A percentile compares a stretch with the other conserved stretches of the same genome.
These are phyloP conservation scores for Zarea fungicola DNA, from an alignment of 2,329 filamentous ascomycete species.

Conservation along the genomic window DNA sequence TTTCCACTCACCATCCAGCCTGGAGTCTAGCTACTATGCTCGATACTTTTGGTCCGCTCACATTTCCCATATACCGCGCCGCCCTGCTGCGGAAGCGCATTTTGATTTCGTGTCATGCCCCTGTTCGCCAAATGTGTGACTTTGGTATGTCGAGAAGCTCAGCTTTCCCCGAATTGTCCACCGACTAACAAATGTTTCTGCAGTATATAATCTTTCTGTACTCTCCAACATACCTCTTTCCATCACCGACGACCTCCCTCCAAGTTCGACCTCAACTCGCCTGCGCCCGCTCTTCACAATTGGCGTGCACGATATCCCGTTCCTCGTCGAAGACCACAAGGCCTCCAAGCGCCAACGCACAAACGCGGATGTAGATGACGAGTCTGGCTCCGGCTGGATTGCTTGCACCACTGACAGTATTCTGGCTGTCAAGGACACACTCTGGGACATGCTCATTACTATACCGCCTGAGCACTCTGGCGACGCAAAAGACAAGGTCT, in stretches of 20 bases:
- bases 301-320: slow-evolving; percentile 86
- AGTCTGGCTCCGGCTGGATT: slow-evolving; percentile 68
- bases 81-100: slow-evolving; percentile 84
- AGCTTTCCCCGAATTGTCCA: slow-evolving; percentile 19
- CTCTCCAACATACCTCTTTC: slow-evolving; percentile 81
- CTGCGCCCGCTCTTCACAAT: slow-evolving; percentile 85
- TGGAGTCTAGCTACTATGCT: slow-evolving; percentile 74
- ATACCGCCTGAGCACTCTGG: slow-evolving; percentile 61
- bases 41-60: slow-evolving; percentile 79
- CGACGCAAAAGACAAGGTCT: slow-evolving; percentile 56
- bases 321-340: slow-evolving; percentile 60
- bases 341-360: slow-evolving; percentile 36
- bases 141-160: slow-evolving; percentile 64
- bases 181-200: slow-evolving; percentile 14
- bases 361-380: slow-evolving; percentile 36
- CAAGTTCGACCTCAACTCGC: slow-evolving; percentile 56
- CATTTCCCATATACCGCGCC: slow-evolving; percentile 87
- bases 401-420: slow-evolving; percentile 96
- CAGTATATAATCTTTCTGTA: slow-evolving; percentile 92
- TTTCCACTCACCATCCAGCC: slow-evolving; percentile 79
- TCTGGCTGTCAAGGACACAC: slow-evolving; percentile 73
- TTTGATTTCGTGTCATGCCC: slow-evolving; percentile 77
- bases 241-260: slow-evolving; percentile 63
- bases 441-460: slow-evolving; percentile 87
- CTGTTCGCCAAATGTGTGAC: slow-evolving; percentile 80